Evolutionary conservation across 345 rosid species (phyloP).

Genomic region (Camelina neglecta): DNA sequence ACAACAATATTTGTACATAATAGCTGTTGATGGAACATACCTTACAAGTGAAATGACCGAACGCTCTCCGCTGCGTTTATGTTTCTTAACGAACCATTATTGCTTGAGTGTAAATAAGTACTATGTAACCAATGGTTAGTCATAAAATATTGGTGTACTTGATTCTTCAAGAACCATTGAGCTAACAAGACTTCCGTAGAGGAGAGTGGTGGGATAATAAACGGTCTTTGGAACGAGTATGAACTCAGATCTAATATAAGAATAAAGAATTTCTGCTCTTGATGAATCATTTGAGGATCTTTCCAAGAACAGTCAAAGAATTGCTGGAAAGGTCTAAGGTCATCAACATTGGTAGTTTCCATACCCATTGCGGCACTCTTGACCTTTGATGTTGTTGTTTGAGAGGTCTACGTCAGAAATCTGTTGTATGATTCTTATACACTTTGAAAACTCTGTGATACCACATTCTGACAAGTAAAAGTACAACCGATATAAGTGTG

Average conservation of each 20-base stretch:
- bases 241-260: background rate
- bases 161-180: slow-evolving; percentile 13
- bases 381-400: background rate
- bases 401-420: background rate
- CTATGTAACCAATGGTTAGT: background rate
- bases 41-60: background rate
- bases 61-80: background rate
- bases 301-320: background rate
- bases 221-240: background rate
- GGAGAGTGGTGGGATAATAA: background rate
- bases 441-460: slow-evolving; percentile 20
- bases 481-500: background rate
- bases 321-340: background rate
- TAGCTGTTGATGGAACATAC: background rate
- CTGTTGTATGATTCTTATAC: background rate
- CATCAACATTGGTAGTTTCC: slow-evolving; percentile 1
- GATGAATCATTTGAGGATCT: background rate
- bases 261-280: background rate
- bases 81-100: slow-evolving; percentile 10
- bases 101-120: background rate
- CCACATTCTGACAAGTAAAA: background rate
- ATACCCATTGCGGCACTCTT: slow-evolving; percentile 5
- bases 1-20: too few species aligned
- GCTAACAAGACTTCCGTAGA: background rate
- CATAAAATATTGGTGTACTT: too few species aligned